These are phyloP conservation scores for Raphanus hybrid DNA, from an alignment of 441 rosid species.

Conservation along the genomic window DNA sequence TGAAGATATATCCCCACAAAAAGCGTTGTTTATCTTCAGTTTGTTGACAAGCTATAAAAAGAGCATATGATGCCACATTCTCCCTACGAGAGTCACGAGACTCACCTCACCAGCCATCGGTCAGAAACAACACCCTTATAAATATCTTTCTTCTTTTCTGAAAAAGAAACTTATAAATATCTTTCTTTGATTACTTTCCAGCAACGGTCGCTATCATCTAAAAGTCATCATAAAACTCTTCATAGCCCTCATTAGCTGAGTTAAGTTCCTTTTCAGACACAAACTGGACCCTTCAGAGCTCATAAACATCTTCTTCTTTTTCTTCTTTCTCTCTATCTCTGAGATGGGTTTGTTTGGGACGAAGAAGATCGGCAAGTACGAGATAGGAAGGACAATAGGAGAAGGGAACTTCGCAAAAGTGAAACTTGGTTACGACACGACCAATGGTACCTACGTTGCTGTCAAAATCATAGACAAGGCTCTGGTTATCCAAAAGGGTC, in stretches of 20 bases:
- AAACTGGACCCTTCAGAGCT: not conserved
- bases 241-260: not conserved
- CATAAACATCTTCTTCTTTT: constrained; percentile 1
- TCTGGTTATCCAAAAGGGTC: constrained; percentile 66
- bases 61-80: constrained; percentile 23
- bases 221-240: not conserved
- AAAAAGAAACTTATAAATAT: constrained; percentile 11
- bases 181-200: not conserved
- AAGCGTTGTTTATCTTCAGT: constrained; percentile 22
- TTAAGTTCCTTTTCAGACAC: not conserved
- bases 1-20: constrained; percentile 25
- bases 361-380: constrained; percentile 72
- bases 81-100: constrained; percentile 34
- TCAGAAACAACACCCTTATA: constrained; percentile 27
- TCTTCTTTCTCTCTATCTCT: constrained; percentile 8
- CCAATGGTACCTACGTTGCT: constrained; percentile 63
- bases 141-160: not conserved
- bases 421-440: constrained; percentile 74
- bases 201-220: constrained; percentile 7
- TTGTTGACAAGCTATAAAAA: constrained; percentile 27
- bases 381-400: constrained; percentile 73
- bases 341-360: constrained; percentile 46
- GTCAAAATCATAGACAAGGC: constrained; percentile 82
- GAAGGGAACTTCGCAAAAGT: constrained; percentile 96
- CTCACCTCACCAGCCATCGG: constrained; percentile 21